Evolutionary conservation across 495 filamentous ascomycete genomes (phyloP).

Genomic region (Penicillium flavigenum): DNA sequence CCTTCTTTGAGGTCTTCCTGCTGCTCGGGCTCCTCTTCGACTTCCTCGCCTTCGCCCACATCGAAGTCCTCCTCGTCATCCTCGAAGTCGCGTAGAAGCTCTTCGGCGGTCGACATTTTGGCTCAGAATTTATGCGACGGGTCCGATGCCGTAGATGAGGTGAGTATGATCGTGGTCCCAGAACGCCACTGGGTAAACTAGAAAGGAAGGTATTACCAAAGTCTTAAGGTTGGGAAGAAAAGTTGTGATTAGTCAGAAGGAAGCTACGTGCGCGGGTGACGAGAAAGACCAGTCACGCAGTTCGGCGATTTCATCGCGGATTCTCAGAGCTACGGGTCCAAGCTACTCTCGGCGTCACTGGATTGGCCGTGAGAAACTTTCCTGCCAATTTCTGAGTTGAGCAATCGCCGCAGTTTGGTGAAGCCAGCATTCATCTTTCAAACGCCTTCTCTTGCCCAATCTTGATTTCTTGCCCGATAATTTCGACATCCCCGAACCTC

Average conservation of each 20-base stretch:
- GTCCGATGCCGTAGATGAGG: not conserved
- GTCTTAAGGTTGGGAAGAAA: conserved; percentile 1
- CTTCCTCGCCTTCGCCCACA: conserved; percentile 27
- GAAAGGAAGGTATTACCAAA: conserved; percentile 1
- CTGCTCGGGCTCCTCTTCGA: conserved; percentile 28
- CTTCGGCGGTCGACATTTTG: conserved; percentile 48
- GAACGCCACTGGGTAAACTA: conserved; percentile 15
- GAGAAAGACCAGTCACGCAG: conserved; percentile 19
- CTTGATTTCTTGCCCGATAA: not conserved
- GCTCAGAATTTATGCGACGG: not conserved
- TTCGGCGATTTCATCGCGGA: conserved; percentile 17
- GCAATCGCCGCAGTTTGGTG: not conserved
- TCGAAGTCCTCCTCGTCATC: conserved; percentile 40
- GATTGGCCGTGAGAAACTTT: conserved; percentile 3
- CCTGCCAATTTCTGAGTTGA: not conserved
- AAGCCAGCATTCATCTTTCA: not conserved
- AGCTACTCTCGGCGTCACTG: conserved; percentile 6
- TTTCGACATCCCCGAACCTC: not conserved
- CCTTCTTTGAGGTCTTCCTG: conserved; percentile 25
- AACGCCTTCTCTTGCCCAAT: not conserved
- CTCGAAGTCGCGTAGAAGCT: conserved; percentile 48
- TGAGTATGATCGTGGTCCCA: conserved; percentile 1
- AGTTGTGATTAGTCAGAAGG: conserved; percentile 20
- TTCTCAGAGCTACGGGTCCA: conserved; percentile 4
- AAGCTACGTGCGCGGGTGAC: conserved; percentile 24